Evolutionary conservation across 495 filamentous ascomycete genomes (phyloP), one percentile per base, ranked within the genome.

Genomic region (Trichoderma virens): DNA sequence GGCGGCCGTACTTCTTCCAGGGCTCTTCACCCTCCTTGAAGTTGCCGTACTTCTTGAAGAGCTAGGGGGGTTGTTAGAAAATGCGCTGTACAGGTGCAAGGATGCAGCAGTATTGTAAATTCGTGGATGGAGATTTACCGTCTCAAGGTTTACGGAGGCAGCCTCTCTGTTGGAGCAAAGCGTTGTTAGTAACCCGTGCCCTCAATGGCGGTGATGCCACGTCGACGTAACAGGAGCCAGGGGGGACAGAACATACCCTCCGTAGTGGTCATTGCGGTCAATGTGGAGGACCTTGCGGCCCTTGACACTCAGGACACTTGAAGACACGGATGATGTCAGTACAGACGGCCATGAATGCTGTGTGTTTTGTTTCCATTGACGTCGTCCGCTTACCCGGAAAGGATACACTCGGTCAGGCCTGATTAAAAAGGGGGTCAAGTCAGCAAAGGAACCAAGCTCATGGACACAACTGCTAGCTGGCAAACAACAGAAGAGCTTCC

Each of bases 281-380:
- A 98, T 97, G 80, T 98, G 96, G 65, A 98, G 83, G 65, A 98
- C 95, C 80, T 97, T 98, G 83, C 95, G 94, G 67, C 94, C 94
- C 82, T 98, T 97, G 64, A 98, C 95, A 78, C 93, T 97, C 74
- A 98, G 83, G 66, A 98, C 94, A 75, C 91, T 65, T n/a, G 16
- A 59, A 14, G 31, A 72, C 70, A 62, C 11, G 32, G 32, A 43
- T 31, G 16, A 41, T 35, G 32, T 62, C 59, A 31, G 31, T 60
- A 23, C 51, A 18, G 20, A 32, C 25, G 34, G 9, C 20, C 27
- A 3, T 25, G 56, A 5, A 27, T 16, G n/a, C n/a, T 16, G 30
- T 56, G n/a, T 25, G 18, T 1, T 28, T 54, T 27, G 20, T 14
- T 16, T 32, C 30, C 32, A 13, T 23, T 14, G 43, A 38, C 9